Evolutionary conservation across 257 asterid genomes (phyloP), one percentile per base, ranked within the genome.

Genomic region (Forsythia viridissima): DNA sequence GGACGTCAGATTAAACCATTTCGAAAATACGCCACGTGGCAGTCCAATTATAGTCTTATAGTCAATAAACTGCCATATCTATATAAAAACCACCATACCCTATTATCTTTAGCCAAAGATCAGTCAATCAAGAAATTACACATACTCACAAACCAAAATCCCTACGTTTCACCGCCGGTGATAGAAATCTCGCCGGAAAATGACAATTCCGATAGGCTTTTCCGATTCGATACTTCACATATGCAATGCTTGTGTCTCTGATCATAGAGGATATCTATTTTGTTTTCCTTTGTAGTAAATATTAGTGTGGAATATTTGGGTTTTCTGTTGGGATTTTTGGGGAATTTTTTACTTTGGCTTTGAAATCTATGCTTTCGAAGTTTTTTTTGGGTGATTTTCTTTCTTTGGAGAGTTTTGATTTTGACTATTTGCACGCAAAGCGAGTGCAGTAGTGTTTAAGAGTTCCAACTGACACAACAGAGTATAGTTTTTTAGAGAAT

Each of bases 181-280:
- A 67, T 61, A 9, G 11, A 30, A 40, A 11, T 65, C 81, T 82
- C 68, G 88, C 96, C 93, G 93, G 87, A 74, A 83, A 85, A 87
- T 89, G 89, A 77, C 76, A 76, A 37, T 76, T 77, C 72, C 70
- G 1, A 1, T 30, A 30, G 34, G 34, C 34, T 30, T 30, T 30
- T 1, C 34, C 34, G 77, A 15, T 75, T 69, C 81, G 12, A 72
- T 59, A 11, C 73, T 84, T 3, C 57, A 67, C 44, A 38, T 37
- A 72, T 63, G 69, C 75, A 87, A 83, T 85, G 89, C 77, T 72
- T 79, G 75, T 37, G 71, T 84, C 51, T 80, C 88, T 4, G 83
- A 84, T 70, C 90, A 88, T 30, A 30, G 34, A 30, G 51, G 51
- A 43, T 43, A 8, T 43, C 51, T 8, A n/a, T 69, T 48, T 24